These are phyloP conservation scores for Lachancea waltii DNA, from an alignment of 805 yeast species.

Conservation along the genomic window DNA sequence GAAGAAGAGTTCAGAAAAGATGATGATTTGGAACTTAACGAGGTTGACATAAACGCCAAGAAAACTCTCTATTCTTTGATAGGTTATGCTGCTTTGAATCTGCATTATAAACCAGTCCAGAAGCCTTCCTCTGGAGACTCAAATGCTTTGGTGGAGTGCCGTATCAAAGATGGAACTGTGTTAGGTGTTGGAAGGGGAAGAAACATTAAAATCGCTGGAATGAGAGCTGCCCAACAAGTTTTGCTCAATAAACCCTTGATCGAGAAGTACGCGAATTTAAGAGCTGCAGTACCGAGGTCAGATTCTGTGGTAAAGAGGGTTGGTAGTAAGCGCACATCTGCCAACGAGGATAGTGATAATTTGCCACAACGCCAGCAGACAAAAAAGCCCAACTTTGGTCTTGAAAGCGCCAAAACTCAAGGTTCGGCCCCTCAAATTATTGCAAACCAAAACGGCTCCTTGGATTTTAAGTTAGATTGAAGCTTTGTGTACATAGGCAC, in stretches of 20 bases:
- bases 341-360: constrained; percentile 1
- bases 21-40: constrained; percentile 27
- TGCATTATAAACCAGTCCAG: constrained; percentile 46
- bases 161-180: constrained; percentile 52
- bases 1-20: constrained; percentile 18
- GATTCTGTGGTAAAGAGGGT: constrained; percentile 24
- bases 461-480: not conserved
- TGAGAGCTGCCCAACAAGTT: constrained; percentile 79
- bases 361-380: not conserved
- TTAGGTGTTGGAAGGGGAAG: constrained; percentile 70
- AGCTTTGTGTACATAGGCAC: too few species aligned
- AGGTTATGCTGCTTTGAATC: constrained; percentile 64
- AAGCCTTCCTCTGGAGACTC: constrained; percentile 35
- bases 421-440: not conserved
- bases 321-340: constrained; percentile 6
- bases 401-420: not conserved
- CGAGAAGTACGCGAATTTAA: constrained; percentile 53
- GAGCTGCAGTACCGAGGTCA: constrained; percentile 48
- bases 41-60: constrained; percentile 62
- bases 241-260: constrained; percentile 50
- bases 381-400: not conserved
- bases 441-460: not conserved
- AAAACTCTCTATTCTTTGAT: constrained; percentile 68
- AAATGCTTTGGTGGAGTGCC: constrained; percentile 54
- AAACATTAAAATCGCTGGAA: constrained; percentile 69